These are phyloP conservation scores for Penicillium sp. DNA, from an alignment of 2,329 filamentous ascomycete genomes.

Conservation along the genomic window DNA sequence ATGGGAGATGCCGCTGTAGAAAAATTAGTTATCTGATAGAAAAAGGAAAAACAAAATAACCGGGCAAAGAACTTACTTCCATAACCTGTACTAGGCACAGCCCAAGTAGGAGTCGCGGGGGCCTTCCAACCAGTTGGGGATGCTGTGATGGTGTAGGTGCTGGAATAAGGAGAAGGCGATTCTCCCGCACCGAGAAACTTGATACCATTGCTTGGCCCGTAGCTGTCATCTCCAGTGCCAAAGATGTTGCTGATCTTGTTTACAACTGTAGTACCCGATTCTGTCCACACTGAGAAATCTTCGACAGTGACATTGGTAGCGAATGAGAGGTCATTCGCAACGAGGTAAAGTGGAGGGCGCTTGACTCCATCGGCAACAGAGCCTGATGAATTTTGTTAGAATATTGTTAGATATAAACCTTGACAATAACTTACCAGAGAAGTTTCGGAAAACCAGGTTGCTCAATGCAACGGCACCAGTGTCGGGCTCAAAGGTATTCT, in stretches of 20 bases:
- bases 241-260: constrained; percentile 40
- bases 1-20: constrained; percentile 21
- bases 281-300: constrained; percentile 39
- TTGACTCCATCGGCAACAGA: constrained; percentile 32
- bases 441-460: constrained; percentile 29
- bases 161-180: neutral
- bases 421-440: neutral
- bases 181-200: neutral
- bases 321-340: constrained; percentile 34
- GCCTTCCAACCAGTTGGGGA: constrained; percentile 28
- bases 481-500: constrained; percentile 24
- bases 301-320: constrained; percentile 33
- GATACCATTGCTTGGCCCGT: constrained; percentile 12
- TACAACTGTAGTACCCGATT: constrained; percentile 20
- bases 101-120: constrained; percentile 33
- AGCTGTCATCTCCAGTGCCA: constrained; percentile 30
- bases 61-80: constrained; percentile 18
- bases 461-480: constrained; percentile 25
- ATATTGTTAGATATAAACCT: neutral
- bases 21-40: neutral
- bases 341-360: constrained; percentile 31
- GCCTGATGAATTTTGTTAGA: constrained; percentile 13
- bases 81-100: constrained; percentile 32
- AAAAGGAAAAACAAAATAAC: neutral
- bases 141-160: constrained; percentile 30